phyloP scores from a whole-genome alignment of 1,284 basidiomycete species.

The Lentinus polychrous region DNA sequence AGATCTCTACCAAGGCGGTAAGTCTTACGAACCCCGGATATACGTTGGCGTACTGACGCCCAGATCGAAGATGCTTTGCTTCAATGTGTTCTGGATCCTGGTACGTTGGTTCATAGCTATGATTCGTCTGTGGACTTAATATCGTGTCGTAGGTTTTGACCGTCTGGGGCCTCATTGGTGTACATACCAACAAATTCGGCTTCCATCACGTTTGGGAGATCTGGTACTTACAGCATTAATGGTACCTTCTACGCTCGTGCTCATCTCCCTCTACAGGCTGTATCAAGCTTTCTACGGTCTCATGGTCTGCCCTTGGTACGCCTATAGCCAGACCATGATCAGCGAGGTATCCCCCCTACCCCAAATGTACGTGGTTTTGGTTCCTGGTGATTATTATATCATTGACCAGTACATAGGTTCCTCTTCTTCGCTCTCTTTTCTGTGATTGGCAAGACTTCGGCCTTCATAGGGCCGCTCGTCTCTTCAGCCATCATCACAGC shows the following conservation, averaged over 20 bases:
- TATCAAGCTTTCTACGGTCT: constrained; percentile 73
- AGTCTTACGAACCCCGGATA: constrained; percentile 12
- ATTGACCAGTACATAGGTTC: constrained; percentile 39
- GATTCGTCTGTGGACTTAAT: background rate
- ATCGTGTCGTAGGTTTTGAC: constrained; percentile 58
- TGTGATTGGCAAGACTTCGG: constrained; percentile 72
- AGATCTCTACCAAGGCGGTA: constrained; percentile 66
- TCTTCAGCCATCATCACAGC: constrained; percentile 70
- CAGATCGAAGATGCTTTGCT: constrained; percentile 51
- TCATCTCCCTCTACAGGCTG: constrained; percentile 31
- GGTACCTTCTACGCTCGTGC: background rate
- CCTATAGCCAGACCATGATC: constrained; percentile 81
- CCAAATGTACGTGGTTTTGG: constrained; percentile 44
- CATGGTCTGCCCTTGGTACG: constrained; percentile 81
- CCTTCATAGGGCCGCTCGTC: constrained; percentile 78
- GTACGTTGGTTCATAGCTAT: constrained; percentile 26
- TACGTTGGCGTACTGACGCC: constrained; percentile 1
- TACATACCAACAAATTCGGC: constrained; percentile 69
- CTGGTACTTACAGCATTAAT: constrained; percentile 36
- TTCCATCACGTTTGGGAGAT: constrained; percentile 82
- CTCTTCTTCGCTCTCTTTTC: constrained; percentile 76
- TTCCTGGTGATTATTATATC: constrained; percentile 13
- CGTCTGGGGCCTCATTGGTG: constrained; percentile 72
- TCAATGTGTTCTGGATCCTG: constrained; percentile 71
- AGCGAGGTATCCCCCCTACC: constrained; percentile 73